phyloP scores from a whole-genome alignment of 2,329 filamentous ascomycete species.

The Calonectria ilicicola region DNA sequence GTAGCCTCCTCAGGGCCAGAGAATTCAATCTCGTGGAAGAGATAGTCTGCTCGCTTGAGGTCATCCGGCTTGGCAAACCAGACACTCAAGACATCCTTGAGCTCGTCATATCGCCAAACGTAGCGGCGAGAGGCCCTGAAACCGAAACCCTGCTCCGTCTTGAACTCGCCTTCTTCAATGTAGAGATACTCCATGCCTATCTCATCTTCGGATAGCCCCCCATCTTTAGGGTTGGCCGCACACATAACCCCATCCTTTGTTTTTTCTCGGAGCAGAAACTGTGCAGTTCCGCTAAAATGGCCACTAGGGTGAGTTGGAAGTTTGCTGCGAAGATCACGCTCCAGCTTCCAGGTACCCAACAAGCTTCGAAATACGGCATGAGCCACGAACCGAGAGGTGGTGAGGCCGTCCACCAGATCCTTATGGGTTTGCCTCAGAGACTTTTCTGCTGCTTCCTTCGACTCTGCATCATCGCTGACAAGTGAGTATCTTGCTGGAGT shows the following conservation, averaged over 20 bases:
- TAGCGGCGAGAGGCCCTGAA: conserved; percentile 76
- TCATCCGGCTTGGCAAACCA: conserved; percentile 81
- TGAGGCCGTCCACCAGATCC: conserved; percentile 56
- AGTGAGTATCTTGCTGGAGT: conserved; percentile 67
- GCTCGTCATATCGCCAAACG: conserved; percentile 77
- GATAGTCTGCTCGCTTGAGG: conserved; percentile 72
- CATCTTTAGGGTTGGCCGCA: conserved; percentile 31
- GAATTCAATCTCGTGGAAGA: conserved; percentile 82
- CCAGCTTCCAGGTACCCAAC: conserved; percentile 76
- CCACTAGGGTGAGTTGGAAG: conserved; percentile 72
- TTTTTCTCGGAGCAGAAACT: conserved; percentile 72
- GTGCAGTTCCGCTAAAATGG: conserved; percentile 72
- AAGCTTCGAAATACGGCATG: conserved; percentile 77
- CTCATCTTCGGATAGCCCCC: conserved; percentile 41
- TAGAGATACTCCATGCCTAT: conserved; percentile 74
- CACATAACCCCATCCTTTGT: conserved; percentile 64
- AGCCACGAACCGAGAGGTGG: conserved; percentile 66
- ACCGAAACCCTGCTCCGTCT: conserved; percentile 63
- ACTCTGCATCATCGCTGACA: conserved; percentile 51
- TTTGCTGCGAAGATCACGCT: conserved; percentile 66
- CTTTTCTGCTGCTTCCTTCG: conserved; percentile 51
- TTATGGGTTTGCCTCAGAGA: conserved; percentile 61
- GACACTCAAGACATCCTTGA: conserved; percentile 70
- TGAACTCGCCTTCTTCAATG: conserved; percentile 75
- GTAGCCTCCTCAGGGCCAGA: conserved; percentile 47